Conservation (phyloP, 805 yeast genomes). For the Lachancea cidri region DNA sequence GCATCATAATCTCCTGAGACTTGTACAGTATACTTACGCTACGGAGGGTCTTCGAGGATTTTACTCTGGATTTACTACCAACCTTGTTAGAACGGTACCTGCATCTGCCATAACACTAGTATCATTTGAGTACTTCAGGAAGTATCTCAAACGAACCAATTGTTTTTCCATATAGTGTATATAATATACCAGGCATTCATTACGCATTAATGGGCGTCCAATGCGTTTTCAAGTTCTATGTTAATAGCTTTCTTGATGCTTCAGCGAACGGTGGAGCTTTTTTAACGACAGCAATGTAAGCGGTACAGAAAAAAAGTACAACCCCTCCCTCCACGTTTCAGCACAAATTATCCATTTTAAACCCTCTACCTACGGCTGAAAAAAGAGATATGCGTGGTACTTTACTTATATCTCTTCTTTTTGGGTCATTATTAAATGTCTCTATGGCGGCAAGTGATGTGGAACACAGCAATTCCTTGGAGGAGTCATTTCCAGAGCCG, state of each 20-base stretch:
- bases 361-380: too few species aligned
- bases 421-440: not conserved
- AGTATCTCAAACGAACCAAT: conserved; percentile 36
- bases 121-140: conserved; percentile 77
- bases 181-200: not conserved
- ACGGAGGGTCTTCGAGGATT: conserved; percentile 76
- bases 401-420: not conserved
- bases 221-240: too few species aligned
- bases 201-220: not conserved
- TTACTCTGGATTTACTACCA: conserved; percentile 84
- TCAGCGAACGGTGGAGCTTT: too few species aligned
- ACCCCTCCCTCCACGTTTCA: too few species aligned
- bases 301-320: too few species aligned
- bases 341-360: too few species aligned
- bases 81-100: conserved; percentile 86
- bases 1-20: conserved; percentile 7
- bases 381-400: too few species aligned
- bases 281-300: conserved; percentile 5
- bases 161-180: conserved; percentile 4
- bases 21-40: conserved; percentile 32
- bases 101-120: conserved; percentile 93
- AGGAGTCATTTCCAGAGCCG: conserved; percentile 40
- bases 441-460: not conserved
- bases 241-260: too few species aligned
- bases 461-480: conserved; percentile 1